phyloP scores from a whole-genome alignment of 1,139 yeast genomes.

The Blastobotrys persicus region DNA sequence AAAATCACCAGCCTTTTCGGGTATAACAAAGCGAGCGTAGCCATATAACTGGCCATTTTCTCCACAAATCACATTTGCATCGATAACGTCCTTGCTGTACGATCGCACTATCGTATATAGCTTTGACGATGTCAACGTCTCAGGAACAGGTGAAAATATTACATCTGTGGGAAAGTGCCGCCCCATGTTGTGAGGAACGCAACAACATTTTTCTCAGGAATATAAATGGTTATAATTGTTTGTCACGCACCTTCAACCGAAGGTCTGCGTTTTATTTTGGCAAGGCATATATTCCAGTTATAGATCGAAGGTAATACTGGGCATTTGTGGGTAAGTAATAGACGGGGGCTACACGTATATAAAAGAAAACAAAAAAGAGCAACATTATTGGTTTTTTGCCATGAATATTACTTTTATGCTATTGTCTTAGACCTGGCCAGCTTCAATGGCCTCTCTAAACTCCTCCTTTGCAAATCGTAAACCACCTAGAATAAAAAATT shows the following conservation, averaged over 20 bases:
- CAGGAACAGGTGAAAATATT: neutral
- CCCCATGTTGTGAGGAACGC: no score
- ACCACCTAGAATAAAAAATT: constrained; percentile 17
- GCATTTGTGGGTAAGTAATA: no score
- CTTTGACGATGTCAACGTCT: neutral
- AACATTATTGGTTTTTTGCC: neutral
- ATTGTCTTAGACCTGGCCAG: constrained; percentile 18
- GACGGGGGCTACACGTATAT: no score
- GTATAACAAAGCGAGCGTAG: neutral
- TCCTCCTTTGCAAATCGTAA: constrained; percentile 23
- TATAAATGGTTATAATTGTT: no score
- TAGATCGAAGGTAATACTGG: no score
- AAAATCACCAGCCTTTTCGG: neutral
- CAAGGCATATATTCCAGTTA: no score
- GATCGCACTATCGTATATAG: neutral
- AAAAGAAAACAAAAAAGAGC: neutral
- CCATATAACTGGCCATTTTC: neutral
- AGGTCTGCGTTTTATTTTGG: no score
- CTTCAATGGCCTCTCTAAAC: constrained; percentile 20
- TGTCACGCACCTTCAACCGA: no score
- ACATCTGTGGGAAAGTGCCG: neutral
- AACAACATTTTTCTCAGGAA: no score
- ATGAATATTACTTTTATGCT: neutral
- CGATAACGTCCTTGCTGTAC: neutral
- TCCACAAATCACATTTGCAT: neutral